phyloP scores from a whole-genome alignment of 345 rosid species.

The Populus tremula region DNA sequence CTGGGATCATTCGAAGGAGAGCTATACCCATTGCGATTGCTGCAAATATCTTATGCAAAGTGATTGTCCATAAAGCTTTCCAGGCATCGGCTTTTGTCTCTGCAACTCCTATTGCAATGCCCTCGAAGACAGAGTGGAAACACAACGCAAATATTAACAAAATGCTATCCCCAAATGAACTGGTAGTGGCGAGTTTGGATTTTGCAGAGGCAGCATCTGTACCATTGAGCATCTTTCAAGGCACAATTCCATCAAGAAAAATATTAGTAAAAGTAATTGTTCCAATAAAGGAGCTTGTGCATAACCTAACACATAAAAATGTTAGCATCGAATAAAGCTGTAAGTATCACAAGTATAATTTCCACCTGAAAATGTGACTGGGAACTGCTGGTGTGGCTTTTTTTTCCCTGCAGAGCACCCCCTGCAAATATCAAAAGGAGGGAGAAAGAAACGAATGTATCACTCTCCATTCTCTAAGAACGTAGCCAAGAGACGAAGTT shows the following conservation, averaged over 20 bases:
- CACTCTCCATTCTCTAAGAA: background rate
- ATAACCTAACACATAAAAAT: no score
- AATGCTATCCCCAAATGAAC: slow-evolving; percentile 68
- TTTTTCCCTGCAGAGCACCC: slow-evolving; percentile 21
- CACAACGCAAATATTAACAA: slow-evolving; percentile 71
- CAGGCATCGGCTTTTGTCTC: slow-evolving; percentile 61
- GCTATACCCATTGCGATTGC: slow-evolving; percentile 88
- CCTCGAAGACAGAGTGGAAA: slow-evolving; percentile 87
- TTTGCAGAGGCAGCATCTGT: slow-evolving; percentile 12
- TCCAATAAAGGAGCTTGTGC: background rate
- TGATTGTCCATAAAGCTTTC: slow-evolving; percentile 77
- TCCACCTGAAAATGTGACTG: slow-evolving; percentile 20
- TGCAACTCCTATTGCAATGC: slow-evolving; percentile 76
- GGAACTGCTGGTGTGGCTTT: slow-evolving; percentile 9
- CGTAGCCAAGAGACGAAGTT: background rate
- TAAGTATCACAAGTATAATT: no score
- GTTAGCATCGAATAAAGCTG: no score
- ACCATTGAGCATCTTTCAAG: slow-evolving; percentile 19
- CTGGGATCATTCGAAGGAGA: slow-evolving; percentile 67
- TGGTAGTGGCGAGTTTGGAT: slow-evolving; percentile 17
- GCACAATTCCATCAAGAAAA: background rate
- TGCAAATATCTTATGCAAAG: slow-evolving; percentile 69
- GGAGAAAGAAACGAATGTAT: background rate
- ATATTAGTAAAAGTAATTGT: background rate
- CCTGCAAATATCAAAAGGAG: slow-evolving; percentile 19